These are phyloP conservation scores for Hanseniaspora jakobsenii DNA, from an alignment of 805 yeast species.

Conservation along the genomic window DNA sequence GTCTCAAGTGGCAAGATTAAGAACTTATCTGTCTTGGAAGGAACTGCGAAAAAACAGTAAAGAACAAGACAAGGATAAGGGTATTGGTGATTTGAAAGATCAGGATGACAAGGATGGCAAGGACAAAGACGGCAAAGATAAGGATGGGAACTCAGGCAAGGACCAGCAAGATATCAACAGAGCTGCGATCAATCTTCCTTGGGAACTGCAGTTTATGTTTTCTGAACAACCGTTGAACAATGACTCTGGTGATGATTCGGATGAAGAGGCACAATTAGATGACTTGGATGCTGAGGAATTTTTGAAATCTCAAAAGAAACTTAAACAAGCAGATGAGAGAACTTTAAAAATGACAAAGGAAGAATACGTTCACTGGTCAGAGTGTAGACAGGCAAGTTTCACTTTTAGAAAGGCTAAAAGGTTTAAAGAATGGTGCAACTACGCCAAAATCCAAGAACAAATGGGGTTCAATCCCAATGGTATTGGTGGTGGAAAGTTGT, in stretches of 20 bases:
- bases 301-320: constrained; percentile 71
- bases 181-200: constrained; percentile 72
- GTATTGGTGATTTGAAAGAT: constrained; percentile 28
- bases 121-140: constrained; percentile 29
- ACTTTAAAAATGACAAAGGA: constrained; percentile 89
- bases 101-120: constrained; percentile 26
- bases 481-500: constrained; percentile 49
- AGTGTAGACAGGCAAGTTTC: constrained; percentile 93
- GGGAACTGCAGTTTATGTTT: constrained; percentile 94
- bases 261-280: constrained; percentile 36
- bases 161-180: constrained; percentile 48
- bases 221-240: constrained; percentile 75
- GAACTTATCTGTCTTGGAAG: constrained; percentile 92
- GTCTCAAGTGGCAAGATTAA: constrained; percentile 81
- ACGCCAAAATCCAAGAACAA: constrained; percentile 61
- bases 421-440: constrained; percentile 93
- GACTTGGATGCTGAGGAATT: constrained; percentile 87
- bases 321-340: constrained; percentile 87
- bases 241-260: constrained; percentile 46
- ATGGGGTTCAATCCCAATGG: constrained; percentile 14
- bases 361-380: constrained; percentile 98
- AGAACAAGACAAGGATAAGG: constrained; percentile 44
- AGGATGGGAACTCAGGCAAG: constrained; percentile 24
- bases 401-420: constrained; percentile 90
- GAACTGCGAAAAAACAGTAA: constrained; percentile 79